A percentile compares a stretch with the other conserved stretches of the same genome.
Evolutionary conservation across 2,329 filamentous ascomycete genomes (phyloP).

Genomic region (Diaporthe sp.): DNA sequence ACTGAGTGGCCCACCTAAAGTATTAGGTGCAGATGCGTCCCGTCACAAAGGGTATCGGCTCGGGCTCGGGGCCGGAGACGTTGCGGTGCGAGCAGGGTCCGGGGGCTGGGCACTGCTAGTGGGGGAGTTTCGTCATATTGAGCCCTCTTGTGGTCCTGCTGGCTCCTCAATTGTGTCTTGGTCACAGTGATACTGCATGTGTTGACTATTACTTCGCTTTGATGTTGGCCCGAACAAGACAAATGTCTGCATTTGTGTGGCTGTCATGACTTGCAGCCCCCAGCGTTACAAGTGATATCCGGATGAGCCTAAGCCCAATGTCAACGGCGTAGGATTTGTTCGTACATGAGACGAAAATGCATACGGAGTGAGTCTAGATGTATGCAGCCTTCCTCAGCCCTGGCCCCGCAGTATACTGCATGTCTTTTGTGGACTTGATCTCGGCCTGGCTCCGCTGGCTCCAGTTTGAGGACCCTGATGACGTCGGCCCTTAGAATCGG

Average conservation of each 20-base stretch:
- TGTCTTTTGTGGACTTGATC: not conserved
- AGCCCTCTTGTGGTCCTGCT: not conserved
- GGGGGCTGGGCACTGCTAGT: not conserved
- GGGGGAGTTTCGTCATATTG: not conserved
- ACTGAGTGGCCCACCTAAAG: conserved; percentile 8
- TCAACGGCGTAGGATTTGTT: too few relatives aligned
- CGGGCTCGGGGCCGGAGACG: conserved; percentile 17
- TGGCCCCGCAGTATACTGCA: not conserved
- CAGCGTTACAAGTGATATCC: not conserved
- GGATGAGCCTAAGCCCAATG: not conserved
- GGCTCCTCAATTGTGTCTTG: not conserved
- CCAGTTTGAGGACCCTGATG: not conserved
- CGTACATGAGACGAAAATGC: too few relatives aligned
- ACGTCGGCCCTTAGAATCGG: not conserved
- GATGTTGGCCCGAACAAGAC: not conserved
- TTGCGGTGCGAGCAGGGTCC: conserved; percentile 2
- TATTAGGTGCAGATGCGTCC: conserved; percentile 9
- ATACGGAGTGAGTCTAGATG: not conserved
- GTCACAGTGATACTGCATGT: not conserved
- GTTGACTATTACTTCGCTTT: not conserved
- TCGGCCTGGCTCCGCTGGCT: not conserved
- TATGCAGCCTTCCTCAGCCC: not conserved
- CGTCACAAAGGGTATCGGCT: not conserved
- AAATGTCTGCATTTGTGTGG: not conserved
- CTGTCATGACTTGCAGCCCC: not conserved